Evolutionary conservation across 2,329 filamentous ascomycete genomes (phyloP).

Genomic region (Phyllachora maydis): DNA sequence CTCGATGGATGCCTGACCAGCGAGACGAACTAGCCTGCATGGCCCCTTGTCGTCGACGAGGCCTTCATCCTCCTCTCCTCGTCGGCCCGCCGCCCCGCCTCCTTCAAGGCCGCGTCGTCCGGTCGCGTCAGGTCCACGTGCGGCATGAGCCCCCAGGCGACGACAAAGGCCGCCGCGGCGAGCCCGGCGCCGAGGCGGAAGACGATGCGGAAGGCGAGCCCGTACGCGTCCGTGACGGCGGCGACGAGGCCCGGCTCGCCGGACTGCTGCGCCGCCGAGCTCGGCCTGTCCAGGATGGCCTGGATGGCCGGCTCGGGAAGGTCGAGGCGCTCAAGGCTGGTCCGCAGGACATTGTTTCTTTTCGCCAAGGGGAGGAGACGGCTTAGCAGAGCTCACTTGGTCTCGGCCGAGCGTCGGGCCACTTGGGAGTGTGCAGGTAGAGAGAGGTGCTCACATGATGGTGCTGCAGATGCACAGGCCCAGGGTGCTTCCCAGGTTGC

Average conservation of each 20-base stretch:
- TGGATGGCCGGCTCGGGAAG: conserved; percentile 6
- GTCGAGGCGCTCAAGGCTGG: conserved; percentile 9
- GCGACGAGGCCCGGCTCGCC: too few relatives aligned
- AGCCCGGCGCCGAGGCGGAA: conserved; percentile 16
- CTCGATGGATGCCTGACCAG: too few relatives aligned
- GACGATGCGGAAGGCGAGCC: conserved; percentile 14
- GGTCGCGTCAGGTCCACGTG: conserved; percentile 15
- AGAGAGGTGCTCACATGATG: conserved; percentile 15
- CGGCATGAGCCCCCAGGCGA: conserved; percentile 17
- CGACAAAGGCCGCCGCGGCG: conserved; percentile 13
- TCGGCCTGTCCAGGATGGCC: too few relatives aligned
- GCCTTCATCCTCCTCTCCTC: conserved; percentile 12
- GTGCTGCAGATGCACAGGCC: conserved; percentile 18
- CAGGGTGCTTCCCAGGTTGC: conserved; percentile 17
- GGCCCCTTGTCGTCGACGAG: too few relatives aligned
- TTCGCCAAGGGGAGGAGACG: too few relatives aligned
- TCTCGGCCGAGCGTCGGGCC: too few relatives aligned
- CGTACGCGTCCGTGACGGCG: too few relatives aligned
- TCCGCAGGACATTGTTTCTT: conserved; percentile 16
- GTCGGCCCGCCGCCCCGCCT: conserved; percentile 9
- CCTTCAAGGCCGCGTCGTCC: conserved; percentile 15
- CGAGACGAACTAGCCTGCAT: too few relatives aligned
- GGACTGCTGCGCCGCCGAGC: too few relatives aligned
- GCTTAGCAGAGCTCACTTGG: too few relatives aligned
- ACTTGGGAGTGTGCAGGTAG: too few relatives aligned